A percentile compares a stretch with the other conserved stretches of the same genome.
Evolutionary conservation across 768 basidiomycete species (phyloP).

Genomic region (Tricholoma furcatifolium): DNA sequence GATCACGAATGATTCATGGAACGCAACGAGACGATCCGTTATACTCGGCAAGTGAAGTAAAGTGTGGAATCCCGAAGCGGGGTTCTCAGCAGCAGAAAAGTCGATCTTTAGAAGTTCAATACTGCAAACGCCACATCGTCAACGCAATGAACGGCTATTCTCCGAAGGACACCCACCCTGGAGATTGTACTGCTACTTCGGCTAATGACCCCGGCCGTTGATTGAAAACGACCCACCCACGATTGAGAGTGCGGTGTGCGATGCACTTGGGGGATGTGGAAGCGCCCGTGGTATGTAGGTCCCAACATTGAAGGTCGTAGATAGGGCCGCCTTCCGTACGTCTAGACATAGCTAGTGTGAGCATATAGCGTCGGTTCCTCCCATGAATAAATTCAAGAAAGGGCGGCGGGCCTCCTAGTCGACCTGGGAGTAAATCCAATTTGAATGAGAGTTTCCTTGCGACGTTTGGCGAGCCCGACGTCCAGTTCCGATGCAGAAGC

Average conservation of each 20-base stretch:
- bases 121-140: constrained; percentile 21
- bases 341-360: constrained; percentile 38
- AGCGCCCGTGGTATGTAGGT: constrained; percentile 26
- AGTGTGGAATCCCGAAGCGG: constrained; percentile 36
- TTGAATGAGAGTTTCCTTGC: constrained; percentile 19
- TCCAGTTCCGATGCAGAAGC: constrained; percentile 50
- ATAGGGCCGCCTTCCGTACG: constrained; percentile 16
- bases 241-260: constrained; percentile 35
- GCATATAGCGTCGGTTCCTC: constrained; percentile 39
- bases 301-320: constrained; percentile 58
- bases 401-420: constrained; percentile 36
- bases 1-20: constrained; percentile 36
- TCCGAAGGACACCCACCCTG: constrained; percentile 28
- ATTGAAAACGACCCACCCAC: constrained; percentile 49
- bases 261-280: constrained; percentile 34
- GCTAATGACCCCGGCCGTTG: constrained; percentile 30
- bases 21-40: constrained; percentile 27
- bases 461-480: constrained; percentile 33
- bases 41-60: constrained; percentile 28
- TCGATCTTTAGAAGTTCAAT: constrained; percentile 43
- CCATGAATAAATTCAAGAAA: constrained; percentile 46
- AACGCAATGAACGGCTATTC: neutral
- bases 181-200: constrained; percentile 41
- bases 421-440: constrained; percentile 21
- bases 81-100: constrained; percentile 29